Evolutionary conservation across 805 yeast species (phyloP), one percentile per base, ranked within the genome.

Genomic region (Wickerhamiella alocasiicola): DNA sequence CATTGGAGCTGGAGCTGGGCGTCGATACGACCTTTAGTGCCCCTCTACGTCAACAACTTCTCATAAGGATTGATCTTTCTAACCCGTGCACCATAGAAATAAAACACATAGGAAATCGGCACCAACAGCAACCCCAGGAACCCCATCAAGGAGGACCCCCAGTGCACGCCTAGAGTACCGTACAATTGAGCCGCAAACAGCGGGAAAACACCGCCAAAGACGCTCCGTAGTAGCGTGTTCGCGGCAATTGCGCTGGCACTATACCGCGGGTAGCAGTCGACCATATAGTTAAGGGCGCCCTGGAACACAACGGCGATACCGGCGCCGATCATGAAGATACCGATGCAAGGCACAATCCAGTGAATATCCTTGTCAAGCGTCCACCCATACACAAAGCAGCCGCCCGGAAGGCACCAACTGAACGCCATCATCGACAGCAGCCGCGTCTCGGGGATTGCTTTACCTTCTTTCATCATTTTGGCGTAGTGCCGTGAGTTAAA

Each of bases 181-280:
- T 68, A 80, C 72, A 80, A 66, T 25, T 72, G 70, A 28, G 64
- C 53, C 5, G 81, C 79, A 55, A 80, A 78, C 39, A 80, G 62
- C 30, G 81, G 81, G 63, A 76, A 76, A 2, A 68, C 71, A 46
- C 74, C 72, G 1, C 77, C 81, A 48, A 69, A 65, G 3, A 70
- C 55, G 2, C 78, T 71, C 51, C 81, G 63, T 39, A 71, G 52
- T 36, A 75, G 66, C 1, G 81, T 72, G 47, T 73, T 72, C 7
- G 76, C 78, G 3, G 83, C 81, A 44, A 76, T 65, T 3, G 78
- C 79, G 15, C 78, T 70, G 2, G 81, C 81, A 5, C 80, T 72
- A 49, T 64, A 71, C 40, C 65, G 59, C 16, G 74, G 66, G 52
- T 72, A 74, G 35, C 78, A 66, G 53, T 77, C 82, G 34, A 76